A percentile compares a stretch with the other conserved stretches of the same genome.
These are phyloP conservation scores for Spizellomyces punctatus DNA, from an alignment of 192 early-diverging fungal species.

Conservation along the genomic window DNA sequence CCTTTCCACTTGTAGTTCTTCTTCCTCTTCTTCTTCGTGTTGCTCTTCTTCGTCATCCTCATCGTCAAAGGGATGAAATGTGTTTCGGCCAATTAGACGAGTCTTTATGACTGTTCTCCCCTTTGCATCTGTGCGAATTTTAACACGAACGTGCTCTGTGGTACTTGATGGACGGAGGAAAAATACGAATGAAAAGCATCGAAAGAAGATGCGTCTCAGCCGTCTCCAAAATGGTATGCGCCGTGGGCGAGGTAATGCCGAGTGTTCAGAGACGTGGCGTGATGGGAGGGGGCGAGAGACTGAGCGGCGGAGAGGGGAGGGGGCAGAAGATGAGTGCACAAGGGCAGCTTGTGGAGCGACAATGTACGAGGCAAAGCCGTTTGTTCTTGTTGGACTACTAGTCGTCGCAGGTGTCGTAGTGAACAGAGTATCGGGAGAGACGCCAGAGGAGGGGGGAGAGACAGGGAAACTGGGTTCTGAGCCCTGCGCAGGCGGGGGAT, in stretches of 20 bases:
- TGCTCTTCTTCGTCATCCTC: conserved; percentile 18
- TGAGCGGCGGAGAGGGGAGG: too few relatives aligned
- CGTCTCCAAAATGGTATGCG: conserved; percentile 13
- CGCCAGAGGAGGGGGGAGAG: neutral
- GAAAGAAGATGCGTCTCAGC: neutral
- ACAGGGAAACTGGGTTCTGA: too few relatives aligned
- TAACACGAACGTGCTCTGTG: conserved; percentile 31
- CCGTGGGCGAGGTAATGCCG: neutral
- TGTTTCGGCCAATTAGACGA: conserved; percentile 1
- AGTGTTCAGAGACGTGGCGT: too few relatives aligned
- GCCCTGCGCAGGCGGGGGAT: too few relatives aligned
- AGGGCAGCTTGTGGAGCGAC: too few relatives aligned
- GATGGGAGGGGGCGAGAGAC: too few relatives aligned
- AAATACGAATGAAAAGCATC: conserved; percentile 11
- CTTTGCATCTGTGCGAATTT: conserved; percentile 15
- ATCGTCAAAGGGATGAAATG: conserved; percentile 15
- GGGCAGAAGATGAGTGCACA: too few relatives aligned
- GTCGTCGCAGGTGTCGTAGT: too few relatives aligned
- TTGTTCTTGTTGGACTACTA: too few relatives aligned
- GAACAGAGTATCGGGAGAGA: neutral
- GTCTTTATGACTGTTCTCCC: conserved; percentile 32
- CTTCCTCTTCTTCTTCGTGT: conserved; percentile 19
- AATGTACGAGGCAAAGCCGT: too few relatives aligned
- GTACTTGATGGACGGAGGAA: neutral
- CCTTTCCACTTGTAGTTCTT: conserved; percentile 18